Conservation (phyloP, 805 yeast species). For the Ogataea trehaloabstinens region DNA sequence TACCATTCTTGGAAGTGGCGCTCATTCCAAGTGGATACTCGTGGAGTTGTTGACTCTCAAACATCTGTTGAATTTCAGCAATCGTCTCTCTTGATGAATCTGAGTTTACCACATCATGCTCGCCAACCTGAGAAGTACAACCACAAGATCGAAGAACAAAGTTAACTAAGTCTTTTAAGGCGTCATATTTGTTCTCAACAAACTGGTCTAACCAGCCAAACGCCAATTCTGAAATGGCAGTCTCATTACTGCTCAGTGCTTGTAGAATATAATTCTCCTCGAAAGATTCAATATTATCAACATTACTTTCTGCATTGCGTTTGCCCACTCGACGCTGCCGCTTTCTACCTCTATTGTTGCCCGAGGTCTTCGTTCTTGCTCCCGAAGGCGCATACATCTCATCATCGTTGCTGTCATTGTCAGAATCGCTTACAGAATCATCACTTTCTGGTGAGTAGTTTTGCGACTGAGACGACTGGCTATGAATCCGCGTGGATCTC, state of each 20-base stretch:
- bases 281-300: constrained; percentile 41
- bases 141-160: constrained; percentile 71
- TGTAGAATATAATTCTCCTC: constrained; percentile 48
- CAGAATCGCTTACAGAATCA: constrained; percentile 15
- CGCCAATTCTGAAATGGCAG: constrained; percentile 51
- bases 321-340: constrained; percentile 20
- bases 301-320: constrained; percentile 22
- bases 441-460: constrained; percentile 11
- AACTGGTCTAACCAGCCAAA: constrained; percentile 59
- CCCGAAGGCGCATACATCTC: constrained; percentile 19
- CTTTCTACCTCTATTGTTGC: constrained; percentile 28
- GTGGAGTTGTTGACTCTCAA: constrained; percentile 58
- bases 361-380: constrained; percentile 15
- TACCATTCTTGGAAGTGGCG: constrained; percentile 42
- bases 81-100: constrained; percentile 68
- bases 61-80: constrained; percentile 64
- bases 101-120: constrained; percentile 62
- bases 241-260: constrained; percentile 46
- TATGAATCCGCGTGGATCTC: constrained; percentile 16
- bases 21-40: constrained; percentile 58
- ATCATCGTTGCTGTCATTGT: constrained; percentile 18
- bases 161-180: constrained; percentile 65
- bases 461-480: constrained; percentile 9
- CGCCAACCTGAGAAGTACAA: constrained; percentile 59
- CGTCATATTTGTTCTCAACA: constrained; percentile 39